These are phyloP conservation scores for Candida germanica DNA, from an alignment of 805 yeast genomes.

Conservation along the genomic window DNA sequence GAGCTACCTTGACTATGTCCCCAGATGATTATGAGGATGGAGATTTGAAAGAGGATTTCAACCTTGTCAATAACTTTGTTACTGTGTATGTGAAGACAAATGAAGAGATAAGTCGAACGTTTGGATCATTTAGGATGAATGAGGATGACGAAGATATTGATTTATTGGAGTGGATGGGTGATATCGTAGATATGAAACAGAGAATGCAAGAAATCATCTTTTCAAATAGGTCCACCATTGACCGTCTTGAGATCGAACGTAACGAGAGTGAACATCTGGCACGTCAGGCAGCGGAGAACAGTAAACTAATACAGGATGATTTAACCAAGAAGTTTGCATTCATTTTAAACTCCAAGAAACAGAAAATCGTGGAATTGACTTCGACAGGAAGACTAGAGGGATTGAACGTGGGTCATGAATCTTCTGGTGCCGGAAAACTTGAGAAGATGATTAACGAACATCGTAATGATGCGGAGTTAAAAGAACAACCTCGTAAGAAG, in stretches of 20 bases:
- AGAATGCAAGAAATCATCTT: background rate
- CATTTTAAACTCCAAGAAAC: constrained; percentile 10
- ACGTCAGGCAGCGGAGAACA: background rate
- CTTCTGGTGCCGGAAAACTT: background rate
- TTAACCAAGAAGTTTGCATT: constrained; percentile 3
- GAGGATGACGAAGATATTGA: constrained; percentile 19
- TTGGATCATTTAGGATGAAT: constrained; percentile 21
- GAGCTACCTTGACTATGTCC: constrained; percentile 19
- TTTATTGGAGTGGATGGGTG: constrained; percentile 26
- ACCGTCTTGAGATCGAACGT: constrained; percentile 9
- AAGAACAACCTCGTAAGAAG: constrained; percentile 10
- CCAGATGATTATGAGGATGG: constrained; percentile 20
- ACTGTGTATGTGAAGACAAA: constrained; percentile 20
- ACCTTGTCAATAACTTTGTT: constrained; percentile 16
- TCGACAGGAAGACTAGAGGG: background rate
- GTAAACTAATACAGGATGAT: constrained; percentile 1
- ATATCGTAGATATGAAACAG: constrained; percentile 1
- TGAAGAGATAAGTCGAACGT: constrained; percentile 23
- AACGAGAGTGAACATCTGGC: constrained; percentile 2
- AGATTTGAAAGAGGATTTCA: constrained; percentile 23
- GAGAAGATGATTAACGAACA: too few relatives aligned
- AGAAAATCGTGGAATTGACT: constrained; percentile 5
- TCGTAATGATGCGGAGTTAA: constrained; percentile 1
- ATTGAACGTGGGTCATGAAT: constrained; percentile 1
- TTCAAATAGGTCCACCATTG: constrained; percentile 3